Conservation (phyloP, 2,329 filamentous ascomycete species). For the Seiridium unicorne region DNA sequence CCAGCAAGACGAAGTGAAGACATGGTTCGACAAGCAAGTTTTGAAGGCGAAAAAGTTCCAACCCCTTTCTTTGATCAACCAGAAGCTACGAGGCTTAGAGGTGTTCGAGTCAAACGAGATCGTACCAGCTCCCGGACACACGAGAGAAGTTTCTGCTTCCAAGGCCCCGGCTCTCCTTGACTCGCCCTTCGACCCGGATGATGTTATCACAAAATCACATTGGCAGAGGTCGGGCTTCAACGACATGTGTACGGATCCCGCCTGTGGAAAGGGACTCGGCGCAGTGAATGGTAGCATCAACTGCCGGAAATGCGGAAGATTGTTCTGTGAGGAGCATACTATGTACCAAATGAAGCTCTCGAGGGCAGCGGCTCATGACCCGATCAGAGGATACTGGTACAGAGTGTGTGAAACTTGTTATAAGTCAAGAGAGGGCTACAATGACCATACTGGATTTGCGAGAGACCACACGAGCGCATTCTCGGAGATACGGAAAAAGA, state of each 20-base stretch:
- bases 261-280: slow-evolving; percentile 78
- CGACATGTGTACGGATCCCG: slow-evolving; percentile 83
- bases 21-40: slow-evolving; percentile 95
- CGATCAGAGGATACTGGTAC: slow-evolving; percentile 87
- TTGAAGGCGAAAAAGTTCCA: slow-evolving; percentile 92
- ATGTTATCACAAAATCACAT: slow-evolving; percentile 81
- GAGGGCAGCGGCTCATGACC: slow-evolving; percentile 83
- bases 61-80: slow-evolving; percentile 85
- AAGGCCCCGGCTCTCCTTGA: slow-evolving; percentile 37
- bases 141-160: slow-evolving; percentile 23
- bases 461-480: slow-evolving; percentile 75
- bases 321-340: slow-evolving; percentile 97
- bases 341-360: slow-evolving; percentile 99
- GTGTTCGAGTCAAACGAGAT: slow-evolving; percentile 92
- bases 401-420: slow-evolving; percentile 98
- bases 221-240: slow-evolving; percentile 78
- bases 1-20: slow-evolving; percentile 91
- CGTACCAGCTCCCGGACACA: slow-evolving; percentile 32
- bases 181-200: slow-evolving; percentile 71
- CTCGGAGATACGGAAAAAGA: slow-evolving; percentile 66
- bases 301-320: slow-evolving; percentile 85
- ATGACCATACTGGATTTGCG: slow-evolving; percentile 74
- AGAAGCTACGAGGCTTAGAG: slow-evolving; percentile 88
- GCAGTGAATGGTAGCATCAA: slow-evolving; percentile 83
- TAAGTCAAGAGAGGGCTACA: slow-evolving; percentile 93